phyloP scores from a whole-genome alignment of 2,329 filamentous ascomycete genomes.

The Fusarium multiceps region DNA sequence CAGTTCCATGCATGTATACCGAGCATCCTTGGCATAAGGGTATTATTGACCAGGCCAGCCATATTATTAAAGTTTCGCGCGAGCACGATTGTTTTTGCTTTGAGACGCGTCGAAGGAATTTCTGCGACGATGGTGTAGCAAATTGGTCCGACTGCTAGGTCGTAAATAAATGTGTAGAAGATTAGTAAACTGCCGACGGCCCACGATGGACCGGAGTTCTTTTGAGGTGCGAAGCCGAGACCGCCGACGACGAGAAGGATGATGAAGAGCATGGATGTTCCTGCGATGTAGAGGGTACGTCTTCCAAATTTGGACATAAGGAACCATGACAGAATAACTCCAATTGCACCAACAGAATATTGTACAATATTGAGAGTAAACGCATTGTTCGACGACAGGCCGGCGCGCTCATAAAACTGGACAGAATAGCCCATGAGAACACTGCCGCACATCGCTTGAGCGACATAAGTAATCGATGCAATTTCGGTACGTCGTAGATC shows the following conservation, averaged over 20 bases:
- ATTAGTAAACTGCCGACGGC: constrained; percentile 59
- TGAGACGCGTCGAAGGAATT: constrained; percentile 57
- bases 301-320: constrained; percentile 57
- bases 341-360: constrained; percentile 57
- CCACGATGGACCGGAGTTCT: constrained; percentile 55
- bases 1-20: constrained; percentile 58
- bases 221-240: constrained; percentile 63
- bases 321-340: constrained; percentile 59
- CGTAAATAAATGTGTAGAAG: constrained; percentile 57
- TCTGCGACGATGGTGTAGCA: constrained; percentile 84
- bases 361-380: constrained; percentile 56
- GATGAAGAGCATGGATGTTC: constrained; percentile 60
- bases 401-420: constrained; percentile 58
- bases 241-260: constrained; percentile 58
- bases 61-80: constrained; percentile 62
- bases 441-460: constrained; percentile 54
- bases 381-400: constrained; percentile 50
- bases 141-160: constrained; percentile 61
- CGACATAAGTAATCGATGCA: constrained; percentile 56
- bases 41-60: constrained; percentile 58
- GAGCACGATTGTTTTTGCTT: constrained; percentile 59
- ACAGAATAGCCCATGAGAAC: constrained; percentile 69
- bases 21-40: constrained; percentile 59
- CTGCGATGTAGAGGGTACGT: constrained; percentile 57
- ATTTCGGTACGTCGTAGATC: constrained; percentile 60